phyloP scores from a whole-genome alignment of 2,329 filamentous ascomycete genomes.

The Paraphaeosphaeria sporulosa region DNA sequence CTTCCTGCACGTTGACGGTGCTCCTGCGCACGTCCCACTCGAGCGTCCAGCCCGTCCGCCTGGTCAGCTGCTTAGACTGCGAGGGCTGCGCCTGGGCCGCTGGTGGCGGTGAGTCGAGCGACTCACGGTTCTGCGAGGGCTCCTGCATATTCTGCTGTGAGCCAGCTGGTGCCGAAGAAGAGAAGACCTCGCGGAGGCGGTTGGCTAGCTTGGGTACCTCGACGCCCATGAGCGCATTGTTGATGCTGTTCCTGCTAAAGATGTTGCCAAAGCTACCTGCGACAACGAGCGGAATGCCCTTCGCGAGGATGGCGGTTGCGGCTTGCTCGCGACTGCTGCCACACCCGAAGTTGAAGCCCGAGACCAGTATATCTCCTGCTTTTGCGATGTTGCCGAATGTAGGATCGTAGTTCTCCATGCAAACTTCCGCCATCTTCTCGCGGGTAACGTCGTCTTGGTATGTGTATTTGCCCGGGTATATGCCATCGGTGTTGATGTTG shows the following conservation, averaged over 20 bases:
- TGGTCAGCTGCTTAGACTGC: constrained; percentile 66
- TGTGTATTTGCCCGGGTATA: constrained; percentile 91
- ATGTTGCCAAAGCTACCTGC: constrained; percentile 85
- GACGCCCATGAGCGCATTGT: constrained; percentile 77
- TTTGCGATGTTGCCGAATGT: constrained; percentile 70
- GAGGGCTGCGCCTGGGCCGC: constrained; percentile 45
- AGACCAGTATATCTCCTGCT: constrained; percentile 80
- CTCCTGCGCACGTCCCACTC: constrained; percentile 80
- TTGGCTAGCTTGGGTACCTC: constrained; percentile 73
- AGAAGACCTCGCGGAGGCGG: constrained; percentile 69
- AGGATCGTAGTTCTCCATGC: constrained; percentile 93
- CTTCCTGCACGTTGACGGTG: constrained; percentile 75
- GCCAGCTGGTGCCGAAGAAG: constrained; percentile 30
- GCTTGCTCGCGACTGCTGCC: constrained; percentile 85
- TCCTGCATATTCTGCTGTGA: constrained; percentile 56
- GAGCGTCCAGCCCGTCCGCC: constrained; percentile 83
- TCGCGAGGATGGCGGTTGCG: constrained; percentile 84
- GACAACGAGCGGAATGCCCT: constrained; percentile 80
- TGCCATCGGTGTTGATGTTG: constrained; percentile 90
- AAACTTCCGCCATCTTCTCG: constrained; percentile 85
- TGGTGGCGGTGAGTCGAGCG: constrained; percentile 58
- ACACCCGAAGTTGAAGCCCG: constrained; percentile 89
- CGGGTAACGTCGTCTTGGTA: constrained; percentile 84
- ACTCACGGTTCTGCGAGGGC: constrained; percentile 59
- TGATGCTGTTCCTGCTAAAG: constrained; percentile 80